Evolutionary conservation across 352 stramenopile genomes (phyloP), one percentile per base, ranked within the genome.

Genomic region (Globisporangium okanoganense): DNA sequence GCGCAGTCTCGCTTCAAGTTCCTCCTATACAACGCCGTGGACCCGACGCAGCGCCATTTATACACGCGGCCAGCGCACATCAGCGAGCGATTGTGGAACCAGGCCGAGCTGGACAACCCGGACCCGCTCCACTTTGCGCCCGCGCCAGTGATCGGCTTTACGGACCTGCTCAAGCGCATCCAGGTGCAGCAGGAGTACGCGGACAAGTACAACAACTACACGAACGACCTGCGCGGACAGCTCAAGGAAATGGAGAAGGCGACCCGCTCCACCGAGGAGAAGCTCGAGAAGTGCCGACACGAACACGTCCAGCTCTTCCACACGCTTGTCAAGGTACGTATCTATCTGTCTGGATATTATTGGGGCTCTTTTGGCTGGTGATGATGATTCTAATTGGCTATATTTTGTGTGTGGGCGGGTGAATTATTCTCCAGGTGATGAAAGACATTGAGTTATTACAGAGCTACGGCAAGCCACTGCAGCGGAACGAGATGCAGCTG

Each of bases 1-100:
- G 73, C 73, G 48, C 87, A 94, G 70, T 95, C 87, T 25, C 82
- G 87, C 1, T 95, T 95, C 74, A 95, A 95, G 64, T 92, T 94
- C 55, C 70, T 95, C 33, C 86, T 95, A 73, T 95, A 95, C 75
- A 95, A 95, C 66, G 85, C 82, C 18, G 85, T 95, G 3, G 87
- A 95, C 56, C 85, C 87, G 25, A 87, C 80, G 36, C 83, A 92
- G 60, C 72, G 85, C 4, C 85, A 93, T 44, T 54, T 95, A 60
- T 95, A 95, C 61, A 73, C 72, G 24, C 81, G 85, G 22, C 87
- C 87, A n/a, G 59, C 79, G 29, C 71, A 92, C 65, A 90, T 95
- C 51, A 94, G 87, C 58, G 87, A 95, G 62, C 82, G 83, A 14
- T 63, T 88, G 64, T 95, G 87, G 87, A 89, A 89, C 27, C 87